A percentile compares a stretch with the other conserved stretches of the same genome.
Evolutionary conservation across 1,139 yeast species (phyloP).

Genomic region (Wickerhamiella pararugosa): DNA sequence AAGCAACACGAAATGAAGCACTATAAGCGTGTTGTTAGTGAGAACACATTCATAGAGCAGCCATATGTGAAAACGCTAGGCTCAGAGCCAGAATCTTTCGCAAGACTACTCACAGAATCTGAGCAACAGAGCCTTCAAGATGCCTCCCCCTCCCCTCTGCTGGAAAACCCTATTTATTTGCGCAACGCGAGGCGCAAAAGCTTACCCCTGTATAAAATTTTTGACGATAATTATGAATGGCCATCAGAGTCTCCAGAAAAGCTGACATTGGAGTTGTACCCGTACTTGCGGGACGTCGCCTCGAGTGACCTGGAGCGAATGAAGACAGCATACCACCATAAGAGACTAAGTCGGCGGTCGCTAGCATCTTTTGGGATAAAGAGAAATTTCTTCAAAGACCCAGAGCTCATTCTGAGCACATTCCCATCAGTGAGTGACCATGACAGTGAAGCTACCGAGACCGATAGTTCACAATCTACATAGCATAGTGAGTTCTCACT

Average conservation of each 20-base stretch:
- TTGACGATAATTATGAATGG: not conserved
- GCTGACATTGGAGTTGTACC: conserved; percentile 17
- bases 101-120: conserved; percentile 9
- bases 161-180: conserved; percentile 7
- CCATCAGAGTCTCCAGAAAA: not conserved
- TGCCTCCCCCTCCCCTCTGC: not conserved
- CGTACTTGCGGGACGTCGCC: conserved; percentile 21
- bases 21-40: conserved; percentile 16
- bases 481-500: no score
- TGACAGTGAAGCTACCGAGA: no score
- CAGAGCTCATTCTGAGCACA: conserved; percentile 2
- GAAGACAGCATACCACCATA: conserved; percentile 4
- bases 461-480: no score
- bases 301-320: conserved; percentile 14
- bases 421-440: not conserved
- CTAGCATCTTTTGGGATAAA: conserved; percentile 18
- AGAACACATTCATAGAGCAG: conserved; percentile 11
- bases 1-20: conserved; percentile 15
- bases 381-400: conserved; percentile 1
- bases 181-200: no score
- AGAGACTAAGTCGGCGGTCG: conserved; percentile 17
- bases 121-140: not conserved
- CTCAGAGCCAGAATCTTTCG: not conserved
- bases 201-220: not conserved
- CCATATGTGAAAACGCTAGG: conserved; percentile 10